Percentiles rank a stretch among this genome's conserved stretches.
These are phyloP conservation scores for Dendrothele bispora DNA, from an alignment of 768 basidiomycete species.

Conservation along the genomic window DNA sequence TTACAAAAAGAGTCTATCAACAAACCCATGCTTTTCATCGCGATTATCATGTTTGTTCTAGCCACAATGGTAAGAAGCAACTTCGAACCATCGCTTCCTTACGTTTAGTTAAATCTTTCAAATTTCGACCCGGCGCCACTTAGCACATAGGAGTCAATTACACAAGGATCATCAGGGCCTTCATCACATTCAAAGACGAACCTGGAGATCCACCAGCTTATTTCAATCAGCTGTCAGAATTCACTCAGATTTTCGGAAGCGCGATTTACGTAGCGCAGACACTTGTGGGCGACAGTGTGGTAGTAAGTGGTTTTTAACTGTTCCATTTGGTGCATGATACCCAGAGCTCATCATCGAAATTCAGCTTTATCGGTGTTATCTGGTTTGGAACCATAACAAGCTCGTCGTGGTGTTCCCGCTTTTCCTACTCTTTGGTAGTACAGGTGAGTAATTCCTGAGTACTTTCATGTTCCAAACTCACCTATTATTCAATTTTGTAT, in stretches of 20 bases:
- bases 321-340: background rate
- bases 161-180: conserved; percentile 34
- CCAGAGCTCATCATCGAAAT: background rate
- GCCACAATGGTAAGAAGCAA: conserved; percentile 27
- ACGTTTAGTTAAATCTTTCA: background rate
- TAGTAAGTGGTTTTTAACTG: conserved; percentile 20
- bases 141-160: conserved; percentile 39
- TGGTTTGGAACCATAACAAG: conserved; percentile 29
- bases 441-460: conserved; percentile 20
- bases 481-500: conserved; percentile 1
- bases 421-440: conserved; percentile 28
- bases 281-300: conserved; percentile 35
- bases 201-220: conserved; percentile 28
- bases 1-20: conserved; percentile 22
- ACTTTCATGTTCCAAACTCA: background rate
- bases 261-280: conserved; percentile 37
- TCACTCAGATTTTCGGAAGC: conserved; percentile 36
- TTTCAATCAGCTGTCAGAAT: conserved; percentile 32
- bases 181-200: conserved; percentile 24
- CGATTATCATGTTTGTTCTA: conserved; percentile 31
- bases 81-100: background rate
- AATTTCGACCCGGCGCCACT: too few relatives aligned
- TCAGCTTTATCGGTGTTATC: conserved; percentile 30
- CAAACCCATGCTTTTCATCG: conserved; percentile 30
- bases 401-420: conserved; percentile 24